Evolutionary conservation across 2,329 filamentous ascomycete genomes (phyloP), one percentile per base, ranked within the genome.

Genomic region (Penicillium sp.): DNA sequence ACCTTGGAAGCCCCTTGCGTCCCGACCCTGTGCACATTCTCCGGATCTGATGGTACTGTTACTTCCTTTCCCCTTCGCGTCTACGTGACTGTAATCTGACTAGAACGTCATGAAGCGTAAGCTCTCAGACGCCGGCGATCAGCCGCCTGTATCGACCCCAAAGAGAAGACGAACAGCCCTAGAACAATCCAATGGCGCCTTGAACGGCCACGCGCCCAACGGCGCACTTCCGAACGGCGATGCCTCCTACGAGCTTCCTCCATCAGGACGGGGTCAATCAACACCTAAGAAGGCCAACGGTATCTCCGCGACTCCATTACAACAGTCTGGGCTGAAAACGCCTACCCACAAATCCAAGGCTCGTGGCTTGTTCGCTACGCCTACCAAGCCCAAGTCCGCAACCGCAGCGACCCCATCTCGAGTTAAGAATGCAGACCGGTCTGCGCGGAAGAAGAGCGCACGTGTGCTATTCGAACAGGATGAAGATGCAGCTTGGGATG

Each of bases 401-500:
- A 54, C 45, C 10, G 62, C 61, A 37, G 63, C 63, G 19, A 91
- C 88, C 1, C 88, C 90, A 0, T 84, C 84, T 38, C 83, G 86
- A 64, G 81, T 83, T 42, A 85, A 83, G 61, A 89, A 90, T 62
- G 89, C 89, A 21, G 91, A 97, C 75, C 86, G 89, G 49, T 97
- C 93, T 6, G 93, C 93, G 2, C 86, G 89, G 67, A 87, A 87
- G 69, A 97, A 96, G 80, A 96, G 90, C 72, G 89, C 89, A 23
- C 83, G 87, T 51, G 85, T 86, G 4, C 77, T 97, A 51, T 87
- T 95, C 38, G 86, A 93, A 69, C 86, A 87, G 43, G 86, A 92
- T 47, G 89, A 91, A 29, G 90, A 84, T 50, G 79, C 79, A 33
- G 74, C 75, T 17, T 78, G 89, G 67, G 84, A 85, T 47, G 88